phyloP scores from a whole-genome alignment of 106 monocot species.

The Triglochin maritima region DNA sequence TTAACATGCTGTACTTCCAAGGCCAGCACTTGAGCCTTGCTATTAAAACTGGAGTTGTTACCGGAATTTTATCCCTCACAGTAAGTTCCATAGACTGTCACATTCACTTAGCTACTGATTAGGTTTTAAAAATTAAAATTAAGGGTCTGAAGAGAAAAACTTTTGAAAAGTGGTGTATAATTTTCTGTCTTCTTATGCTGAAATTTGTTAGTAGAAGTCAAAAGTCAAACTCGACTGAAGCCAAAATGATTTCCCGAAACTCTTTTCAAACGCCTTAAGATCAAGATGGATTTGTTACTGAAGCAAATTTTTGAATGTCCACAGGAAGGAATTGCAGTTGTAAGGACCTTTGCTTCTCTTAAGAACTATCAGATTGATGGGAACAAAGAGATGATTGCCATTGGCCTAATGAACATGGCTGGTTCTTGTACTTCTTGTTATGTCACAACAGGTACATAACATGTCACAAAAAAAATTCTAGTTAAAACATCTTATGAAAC shows the following conservation, averaged over 20 bases:
- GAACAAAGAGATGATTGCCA: slow-evolving; percentile 97
- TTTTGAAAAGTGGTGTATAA: too few species aligned
- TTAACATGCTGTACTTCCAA: slow-evolving; percentile 55
- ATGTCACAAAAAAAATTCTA: not conserved
- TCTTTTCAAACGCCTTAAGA: too few species aligned
- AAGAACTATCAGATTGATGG: slow-evolving; percentile 90
- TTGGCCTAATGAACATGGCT: slow-evolving; percentile 89
- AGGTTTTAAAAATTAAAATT: too few species aligned
- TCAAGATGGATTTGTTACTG: too few species aligned
- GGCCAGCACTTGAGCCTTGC: slow-evolving; percentile 44
- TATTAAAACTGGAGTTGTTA: slow-evolving; percentile 70
- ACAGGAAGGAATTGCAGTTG: slow-evolving; percentile 95
- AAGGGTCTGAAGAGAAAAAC: too few species aligned
- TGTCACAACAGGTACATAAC: slow-evolving; percentile 65
- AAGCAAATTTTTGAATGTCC: not conserved
- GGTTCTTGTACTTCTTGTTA: slow-evolving; percentile 92
- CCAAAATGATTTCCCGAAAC: too few species aligned
- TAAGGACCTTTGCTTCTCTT: slow-evolving; percentile 85
- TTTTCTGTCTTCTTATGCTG: too few species aligned
- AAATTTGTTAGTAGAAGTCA: too few species aligned
- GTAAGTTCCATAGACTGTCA: slow-evolving; percentile 24
- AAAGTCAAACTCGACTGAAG: too few species aligned
- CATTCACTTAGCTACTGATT: too few species aligned
- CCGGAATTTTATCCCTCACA: slow-evolving; percentile 76
- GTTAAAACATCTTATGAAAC: not conserved